Evolutionary conservation across 257 asterid species (phyloP).

Genomic region (Jaltomata sinuosa): DNA sequence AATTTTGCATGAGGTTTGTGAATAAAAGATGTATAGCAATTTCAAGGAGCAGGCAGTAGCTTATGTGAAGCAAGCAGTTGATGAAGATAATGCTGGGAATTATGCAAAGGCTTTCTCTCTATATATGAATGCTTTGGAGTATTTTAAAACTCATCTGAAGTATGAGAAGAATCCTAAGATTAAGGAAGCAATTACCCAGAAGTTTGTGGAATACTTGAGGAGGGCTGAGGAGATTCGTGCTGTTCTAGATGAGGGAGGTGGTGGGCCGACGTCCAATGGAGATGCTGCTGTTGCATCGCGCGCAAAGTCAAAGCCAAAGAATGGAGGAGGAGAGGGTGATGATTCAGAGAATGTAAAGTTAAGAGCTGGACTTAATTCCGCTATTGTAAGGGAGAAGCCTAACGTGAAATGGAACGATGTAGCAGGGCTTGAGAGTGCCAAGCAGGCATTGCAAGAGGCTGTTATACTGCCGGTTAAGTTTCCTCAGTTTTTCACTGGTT

Average conservation of each 20-base stretch:
- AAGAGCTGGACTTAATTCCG: slow-evolving; percentile 39
- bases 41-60: slow-evolving; percentile 99
- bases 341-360: slow-evolving; percentile 55
- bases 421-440: slow-evolving; percentile 52
- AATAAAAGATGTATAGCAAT: slow-evolving; percentile 73
- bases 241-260: slow-evolving; percentile 90
- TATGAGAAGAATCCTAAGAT: slow-evolving; percentile 95
- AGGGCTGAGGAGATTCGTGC: slow-evolving; percentile 99
- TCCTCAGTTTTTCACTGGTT: slow-evolving; percentile 49
- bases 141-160: slow-evolving; percentile 90
- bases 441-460: slow-evolving; percentile 53
- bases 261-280: slow-evolving; percentile 62
- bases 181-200: slow-evolving; percentile 94
- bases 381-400: slow-evolving; percentile 42
- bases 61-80: slow-evolving; percentile 85
- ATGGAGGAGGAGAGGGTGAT: slow-evolving; percentile 71
- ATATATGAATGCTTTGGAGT: slow-evolving; percentile 96
- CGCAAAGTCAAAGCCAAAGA: slow-evolving; percentile 83
- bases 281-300: slow-evolving; percentile 88
- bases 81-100: slow-evolving; percentile 93
- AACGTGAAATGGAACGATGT: slow-evolving; percentile 50
- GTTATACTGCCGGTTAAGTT: slow-evolving; percentile 48
- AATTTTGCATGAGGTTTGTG: slow-evolving; percentile 1
- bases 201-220: slow-evolving; percentile 87
- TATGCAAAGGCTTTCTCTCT: slow-evolving; percentile 93